These are phyloP conservation scores for Suillus placidus DNA, from an alignment of 768 basidiomycete genomes.

Conservation along the genomic window DNA sequence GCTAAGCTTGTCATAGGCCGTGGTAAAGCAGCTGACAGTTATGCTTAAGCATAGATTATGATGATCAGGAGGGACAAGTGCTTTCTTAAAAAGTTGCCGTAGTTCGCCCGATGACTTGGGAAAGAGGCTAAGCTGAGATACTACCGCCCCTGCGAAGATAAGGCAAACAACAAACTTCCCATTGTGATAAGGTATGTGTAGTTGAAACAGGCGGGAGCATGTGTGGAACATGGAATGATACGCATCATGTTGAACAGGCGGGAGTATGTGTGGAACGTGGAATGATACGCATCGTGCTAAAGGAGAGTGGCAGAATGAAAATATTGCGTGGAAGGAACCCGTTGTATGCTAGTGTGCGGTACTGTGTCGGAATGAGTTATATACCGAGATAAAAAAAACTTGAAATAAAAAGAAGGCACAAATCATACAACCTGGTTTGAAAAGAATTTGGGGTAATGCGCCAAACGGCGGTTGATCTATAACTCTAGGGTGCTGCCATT, in stretches of 20 bases:
- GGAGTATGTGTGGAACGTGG: neutral
- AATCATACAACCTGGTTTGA: neutral
- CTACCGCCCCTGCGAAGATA: neutral
- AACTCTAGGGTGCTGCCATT: neutral
- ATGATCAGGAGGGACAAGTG: neutral
- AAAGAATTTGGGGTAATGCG: neutral
- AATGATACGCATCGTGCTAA: neutral
- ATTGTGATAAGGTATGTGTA: neutral
- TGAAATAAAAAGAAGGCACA: neutral
- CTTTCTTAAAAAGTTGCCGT: neutral
- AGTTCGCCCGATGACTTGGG: neutral
- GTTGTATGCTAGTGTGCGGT: constrained; percentile 2
- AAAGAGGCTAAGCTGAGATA: neutral
- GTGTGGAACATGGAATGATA: neutral
- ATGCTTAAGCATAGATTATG: neutral
- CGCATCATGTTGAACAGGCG: neutral
- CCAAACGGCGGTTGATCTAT: neutral
- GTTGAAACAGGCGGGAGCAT: neutral
- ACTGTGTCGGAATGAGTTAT: constrained; percentile 6
- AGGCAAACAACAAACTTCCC: neutral
- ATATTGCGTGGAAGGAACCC: neutral
- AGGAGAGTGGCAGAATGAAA: neutral
- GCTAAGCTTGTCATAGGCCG: neutral
- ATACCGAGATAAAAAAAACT: constrained; percentile 4
- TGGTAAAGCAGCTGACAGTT: neutral